phyloP scores from a whole-genome alignment of 805 yeast species.

The Clavispora santaluciae region DNA sequence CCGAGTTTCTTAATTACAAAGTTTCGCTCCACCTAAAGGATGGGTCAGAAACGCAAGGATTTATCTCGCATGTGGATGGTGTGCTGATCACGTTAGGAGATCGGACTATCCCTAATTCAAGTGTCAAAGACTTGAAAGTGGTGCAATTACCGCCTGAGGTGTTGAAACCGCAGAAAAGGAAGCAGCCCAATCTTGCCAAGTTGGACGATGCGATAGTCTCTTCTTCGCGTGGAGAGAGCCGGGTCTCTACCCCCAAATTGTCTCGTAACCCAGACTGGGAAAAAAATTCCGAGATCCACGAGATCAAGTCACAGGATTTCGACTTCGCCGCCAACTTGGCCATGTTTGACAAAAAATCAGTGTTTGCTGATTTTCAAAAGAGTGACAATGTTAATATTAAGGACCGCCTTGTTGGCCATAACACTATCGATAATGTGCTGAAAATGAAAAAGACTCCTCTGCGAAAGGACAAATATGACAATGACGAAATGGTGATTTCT shows the following conservation, averaged over 20 bases:
- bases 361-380: conserved; percentile 69
- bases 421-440: conserved; percentile 38
- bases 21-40: conserved; percentile 36
- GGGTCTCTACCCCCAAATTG: conserved; percentile 11
- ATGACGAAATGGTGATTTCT: conserved; percentile 70
- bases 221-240: conserved; percentile 9
- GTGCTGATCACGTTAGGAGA: conserved; percentile 23
- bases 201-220: conserved; percentile 28
- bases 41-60: conserved; percentile 32
- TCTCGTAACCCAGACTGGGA: conserved; percentile 41
- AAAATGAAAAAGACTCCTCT: conserved; percentile 10
- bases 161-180: conserved; percentile 14
- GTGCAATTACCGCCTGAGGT: conserved; percentile 44
- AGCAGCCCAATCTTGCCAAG: conserved; percentile 11
- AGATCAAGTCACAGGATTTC: conserved; percentile 57
- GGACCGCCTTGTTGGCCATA: conserved; percentile 70
- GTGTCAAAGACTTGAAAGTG: conserved; percentile 53
- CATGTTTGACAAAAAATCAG: conserved; percentile 74
- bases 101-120: conserved; percentile 26
- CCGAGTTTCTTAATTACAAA: conserved; percentile 39
- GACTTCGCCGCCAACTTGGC: conserved; percentile 81
- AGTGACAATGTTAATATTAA: conserved; percentile 57
- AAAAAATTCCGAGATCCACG: conserved; percentile 37
- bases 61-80: conserved; percentile 29
- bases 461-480: conserved; percentile 50